phyloP scores from a whole-genome alignment of 2,329 filamentous ascomycete genomes.

The Mycocentrospora acerina region DNA sequence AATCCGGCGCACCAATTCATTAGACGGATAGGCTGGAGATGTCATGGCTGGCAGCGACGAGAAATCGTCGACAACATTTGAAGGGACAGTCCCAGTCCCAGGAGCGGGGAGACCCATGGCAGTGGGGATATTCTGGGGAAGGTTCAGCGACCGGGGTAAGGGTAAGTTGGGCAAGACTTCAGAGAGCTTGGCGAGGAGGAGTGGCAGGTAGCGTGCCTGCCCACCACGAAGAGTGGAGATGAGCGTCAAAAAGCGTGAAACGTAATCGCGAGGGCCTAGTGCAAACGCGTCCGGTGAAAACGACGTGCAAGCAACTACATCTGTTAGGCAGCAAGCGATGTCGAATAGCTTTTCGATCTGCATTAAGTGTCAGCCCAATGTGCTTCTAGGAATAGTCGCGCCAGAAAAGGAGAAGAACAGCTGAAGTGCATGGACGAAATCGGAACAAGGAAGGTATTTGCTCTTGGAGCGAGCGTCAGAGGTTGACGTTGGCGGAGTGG shows the following conservation, averaged over 20 bases:
- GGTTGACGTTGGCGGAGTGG: conserved; percentile 30
- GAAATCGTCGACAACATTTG: conserved; percentile 33
- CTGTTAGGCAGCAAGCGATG: conserved; percentile 70
- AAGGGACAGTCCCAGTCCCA: conserved; percentile 29
- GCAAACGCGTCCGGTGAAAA: conserved; percentile 59
- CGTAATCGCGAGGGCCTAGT: conserved; percentile 65
- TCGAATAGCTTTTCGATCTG: conserved; percentile 80
- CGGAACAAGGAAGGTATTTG: conserved; percentile 14
- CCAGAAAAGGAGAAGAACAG: conserved; percentile 17
- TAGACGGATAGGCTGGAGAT: conserved; percentile 35
- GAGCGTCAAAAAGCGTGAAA: conserved; percentile 66
- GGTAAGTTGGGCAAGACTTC: conserved; percentile 63
- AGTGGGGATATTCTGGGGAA: conserved; percentile 31
- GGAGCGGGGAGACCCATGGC: conserved; percentile 28
- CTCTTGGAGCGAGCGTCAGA: conserved; percentile 25
- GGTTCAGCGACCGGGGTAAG: conserved; percentile 38
- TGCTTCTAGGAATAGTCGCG: conserved; percentile 7
- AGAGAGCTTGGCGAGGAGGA: conserved; percentile 74
- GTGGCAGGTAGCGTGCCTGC: conserved; percentile 73
- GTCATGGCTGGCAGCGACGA: conserved; percentile 26
- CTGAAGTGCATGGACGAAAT: conserved; percentile 17
- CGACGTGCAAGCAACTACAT: conserved; percentile 67
- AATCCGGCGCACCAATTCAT: conserved; percentile 37
- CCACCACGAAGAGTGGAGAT: conserved; percentile 72
- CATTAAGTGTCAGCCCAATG: conserved; percentile 25